Conservation (phyloP, 495 filamentous ascomycete genomes). For the Cercophora samala region DNA sequence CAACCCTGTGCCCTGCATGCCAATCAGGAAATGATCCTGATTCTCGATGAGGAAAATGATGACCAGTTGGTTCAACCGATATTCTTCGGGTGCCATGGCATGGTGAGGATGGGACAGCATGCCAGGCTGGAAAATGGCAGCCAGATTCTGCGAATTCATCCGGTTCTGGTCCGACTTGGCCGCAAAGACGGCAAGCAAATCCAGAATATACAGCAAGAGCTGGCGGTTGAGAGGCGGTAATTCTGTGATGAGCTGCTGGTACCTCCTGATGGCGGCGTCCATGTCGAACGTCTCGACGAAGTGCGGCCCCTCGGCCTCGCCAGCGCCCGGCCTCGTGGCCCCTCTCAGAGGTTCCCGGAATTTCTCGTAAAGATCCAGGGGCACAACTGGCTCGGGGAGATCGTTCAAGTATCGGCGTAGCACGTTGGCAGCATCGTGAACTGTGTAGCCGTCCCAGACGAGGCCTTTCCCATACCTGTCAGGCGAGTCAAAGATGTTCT, state of each 20-base stretch:
- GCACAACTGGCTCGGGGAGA: slow-evolving; percentile 92
- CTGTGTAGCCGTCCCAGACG: slow-evolving; percentile 96
- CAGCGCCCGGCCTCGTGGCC: slow-evolving; percentile 70
- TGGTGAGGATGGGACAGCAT: slow-evolving; percentile 91
- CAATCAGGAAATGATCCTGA: slow-evolving; percentile 85
- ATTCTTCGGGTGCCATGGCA: slow-evolving; percentile 91
- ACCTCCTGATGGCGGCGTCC: slow-evolving; percentile 70
- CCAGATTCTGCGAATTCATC: slow-evolving; percentile 91
- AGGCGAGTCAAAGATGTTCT: slow-evolving; percentile 86
- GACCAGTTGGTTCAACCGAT: slow-evolving; percentile 92
- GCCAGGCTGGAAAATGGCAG: slow-evolving; percentile 98
- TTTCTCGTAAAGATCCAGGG: slow-evolving; percentile 85
- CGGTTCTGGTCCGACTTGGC: slow-evolving; percentile 95
- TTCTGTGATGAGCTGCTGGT: slow-evolving; percentile 87
- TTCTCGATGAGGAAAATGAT: slow-evolving; percentile 98
- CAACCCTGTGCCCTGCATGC: slow-evolving; percentile 87
- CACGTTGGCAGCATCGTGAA: slow-evolving; percentile 98
- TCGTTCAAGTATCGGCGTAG: slow-evolving; percentile 93
- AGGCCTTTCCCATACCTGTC: slow-evolving; percentile 95
- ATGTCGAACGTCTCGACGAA: slow-evolving; percentile 69
- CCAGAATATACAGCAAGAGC: slow-evolving; percentile 91
- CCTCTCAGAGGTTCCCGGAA: slow-evolving; percentile 82
- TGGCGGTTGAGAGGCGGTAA: slow-evolving; percentile 92
- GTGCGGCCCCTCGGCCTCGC: slow-evolving; percentile 54
- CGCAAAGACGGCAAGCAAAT: slow-evolving; percentile 96